These are phyloP conservation scores for Cenococcum geophilum DNA, from an alignment of 495 filamentous ascomycete genomes.

Conservation along the genomic window DNA sequence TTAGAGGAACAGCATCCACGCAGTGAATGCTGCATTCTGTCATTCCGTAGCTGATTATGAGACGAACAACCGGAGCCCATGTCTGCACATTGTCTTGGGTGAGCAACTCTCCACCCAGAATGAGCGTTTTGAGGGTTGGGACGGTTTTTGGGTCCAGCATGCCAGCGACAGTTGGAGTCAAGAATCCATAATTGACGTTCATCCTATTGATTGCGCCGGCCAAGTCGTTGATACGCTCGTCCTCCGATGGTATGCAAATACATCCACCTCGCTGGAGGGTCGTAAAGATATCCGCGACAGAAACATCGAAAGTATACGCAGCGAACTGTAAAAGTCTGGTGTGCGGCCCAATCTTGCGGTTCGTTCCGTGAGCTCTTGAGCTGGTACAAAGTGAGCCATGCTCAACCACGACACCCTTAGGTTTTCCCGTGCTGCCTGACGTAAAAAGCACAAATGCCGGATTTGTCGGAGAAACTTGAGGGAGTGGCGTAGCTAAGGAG, in stretches of 20 bases:
- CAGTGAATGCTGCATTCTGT: constrained; percentile 12
- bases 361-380: not conserved
- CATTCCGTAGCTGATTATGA: constrained; percentile 3
- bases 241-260: constrained; percentile 38
- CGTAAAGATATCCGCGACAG: constrained; percentile 15
- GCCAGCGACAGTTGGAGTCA: constrained; percentile 23
- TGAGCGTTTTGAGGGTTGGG: constrained; percentile 9
- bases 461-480: constrained; percentile 44
- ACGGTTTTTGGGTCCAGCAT: constrained; percentile 9
- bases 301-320: constrained; percentile 15
- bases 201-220: constrained; percentile 19
- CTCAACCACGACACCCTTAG: constrained; percentile 13
- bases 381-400: constrained; percentile 10
- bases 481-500: constrained; percentile 49
- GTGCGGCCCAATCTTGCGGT: not conserved
- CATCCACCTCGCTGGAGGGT: constrained; percentile 33
- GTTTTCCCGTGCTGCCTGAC: constrained; percentile 17
- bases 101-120: constrained; percentile 9
- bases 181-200: constrained; percentile 23
- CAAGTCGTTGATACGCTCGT: constrained; percentile 29
- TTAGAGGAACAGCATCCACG: not conserved
- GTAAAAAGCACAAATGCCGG: constrained; percentile 18
- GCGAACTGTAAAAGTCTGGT: constrained; percentile 20
- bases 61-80: not conserved
- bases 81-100: not conserved